phyloP scores from a whole-genome alignment of 495 filamentous ascomycete genomes.

The Hypoxylon subgilvum region DNA sequence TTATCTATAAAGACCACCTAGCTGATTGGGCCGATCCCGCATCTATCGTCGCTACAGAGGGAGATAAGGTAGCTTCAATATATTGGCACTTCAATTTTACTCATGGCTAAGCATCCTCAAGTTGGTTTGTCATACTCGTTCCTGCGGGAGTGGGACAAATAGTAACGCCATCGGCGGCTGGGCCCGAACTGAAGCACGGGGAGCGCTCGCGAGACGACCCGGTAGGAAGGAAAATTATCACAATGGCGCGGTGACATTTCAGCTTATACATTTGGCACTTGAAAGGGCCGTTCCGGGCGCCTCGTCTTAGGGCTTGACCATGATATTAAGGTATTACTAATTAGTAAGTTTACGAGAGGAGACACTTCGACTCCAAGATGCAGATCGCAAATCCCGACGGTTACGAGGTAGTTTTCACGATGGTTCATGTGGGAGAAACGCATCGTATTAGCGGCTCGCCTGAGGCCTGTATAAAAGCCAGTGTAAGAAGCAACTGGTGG shows the following conservation, averaged over 20 bases:
- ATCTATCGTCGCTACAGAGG: neutral
- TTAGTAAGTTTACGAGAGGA: neutral
- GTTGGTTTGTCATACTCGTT: conserved; percentile 2
- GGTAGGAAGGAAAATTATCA: neutral
- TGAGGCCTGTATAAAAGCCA: neutral
- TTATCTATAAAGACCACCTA: conserved; percentile 9
- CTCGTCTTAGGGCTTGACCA: neutral
- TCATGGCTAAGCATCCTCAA: conserved; percentile 2
- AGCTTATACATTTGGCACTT: conserved; percentile 1
- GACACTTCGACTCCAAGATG: neutral
- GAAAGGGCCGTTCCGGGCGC: conserved; percentile 4
- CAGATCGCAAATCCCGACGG: neutral
- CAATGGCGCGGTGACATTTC: neutral
- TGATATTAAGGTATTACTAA: neutral
- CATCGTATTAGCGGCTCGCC: neutral
- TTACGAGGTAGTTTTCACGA: neutral
- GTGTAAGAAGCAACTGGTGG: neutral
- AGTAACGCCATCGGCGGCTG: neutral
- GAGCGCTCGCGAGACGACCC: neutral
- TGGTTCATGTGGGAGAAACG: neutral
- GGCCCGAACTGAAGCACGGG: neutral
- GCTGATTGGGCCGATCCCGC: neutral
- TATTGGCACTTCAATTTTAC: no score
- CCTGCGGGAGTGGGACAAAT: neutral
- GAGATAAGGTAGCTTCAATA: no score